Base-by-base conservation (phyloP, 768 basidiomycete species). In the Rhodosporidiobolus odoratus region DNA sequence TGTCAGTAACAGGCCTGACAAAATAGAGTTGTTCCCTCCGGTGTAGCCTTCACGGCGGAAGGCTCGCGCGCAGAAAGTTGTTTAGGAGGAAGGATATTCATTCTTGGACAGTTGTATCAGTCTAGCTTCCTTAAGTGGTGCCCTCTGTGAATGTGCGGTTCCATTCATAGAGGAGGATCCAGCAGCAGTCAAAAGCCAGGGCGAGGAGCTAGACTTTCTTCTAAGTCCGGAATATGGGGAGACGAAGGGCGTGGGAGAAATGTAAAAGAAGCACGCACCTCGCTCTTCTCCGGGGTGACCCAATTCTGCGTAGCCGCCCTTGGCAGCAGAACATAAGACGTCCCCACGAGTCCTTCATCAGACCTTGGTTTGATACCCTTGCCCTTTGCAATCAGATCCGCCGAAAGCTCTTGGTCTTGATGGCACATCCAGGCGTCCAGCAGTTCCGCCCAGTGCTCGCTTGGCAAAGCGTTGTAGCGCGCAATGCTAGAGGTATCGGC, bases 351-450 rank as follows among this genome's bases (percentile, higher is more conserved):
- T 1, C 88, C 90, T 73, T 90, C 85, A 1, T 85, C 84, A 23
- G 78, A 76, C 6, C 82, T 80, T 2, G 95, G 94, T 89, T 90
- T 92, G 79, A 97, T 75, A 89, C 25, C 89, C 89, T 68, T 84
- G 80, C 76, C 81, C 82, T 79, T 84, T 70, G 85, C 83, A 60
- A 85, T 80, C 5, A 91, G 84, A 21, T 87, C 85, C 41, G 87
- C 87, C 71, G 89, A 85, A 58, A 97, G 82, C 52, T 85, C 87
- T 81, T 95, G 92, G 76, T 96, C 92, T 15, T 87, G 79, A 79
- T 97, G 95, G 76, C 95, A 98, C 89, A 98, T 92, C 95, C 95
- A 98, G 12, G 93, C 89, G 72, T 97, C 95, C 27, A 98, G 86
- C 23, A 98, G 86, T 79, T 98, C 95, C 72, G 92, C 89, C 95